These are phyloP conservation scores for Primulina eburnea DNA, from an alignment of 257 asterid genomes.

Conservation along the genomic window DNA sequence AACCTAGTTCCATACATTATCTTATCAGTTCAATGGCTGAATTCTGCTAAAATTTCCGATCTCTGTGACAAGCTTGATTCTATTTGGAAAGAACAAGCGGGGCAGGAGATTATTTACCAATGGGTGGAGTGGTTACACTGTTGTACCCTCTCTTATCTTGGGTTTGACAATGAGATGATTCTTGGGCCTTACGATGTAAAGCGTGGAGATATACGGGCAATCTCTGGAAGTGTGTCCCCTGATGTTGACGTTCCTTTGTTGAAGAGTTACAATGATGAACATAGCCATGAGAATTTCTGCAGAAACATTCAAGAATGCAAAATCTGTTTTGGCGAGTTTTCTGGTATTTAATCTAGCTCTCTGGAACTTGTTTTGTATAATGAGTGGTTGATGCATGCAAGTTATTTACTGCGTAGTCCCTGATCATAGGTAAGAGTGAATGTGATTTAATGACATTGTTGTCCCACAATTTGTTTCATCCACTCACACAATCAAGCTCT, in stretches of 20 bases:
- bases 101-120: conserved; percentile 79
- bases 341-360: conserved; percentile 46
- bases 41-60: conserved; percentile 47
- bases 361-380: neutral
- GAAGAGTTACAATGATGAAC: conserved; percentile 73
- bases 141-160: conserved; percentile 66
- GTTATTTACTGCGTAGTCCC: neutral
- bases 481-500: conserved; percentile 6
- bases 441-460: neutral
- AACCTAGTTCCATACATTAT: conserved; percentile 60
- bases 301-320: conserved; percentile 70
- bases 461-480: conserved; percentile 3
- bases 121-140: conserved; percentile 85
- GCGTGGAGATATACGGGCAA: conserved; percentile 61
- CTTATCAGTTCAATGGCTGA: conserved; percentile 69
- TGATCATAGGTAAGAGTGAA: conserved; percentile 11
- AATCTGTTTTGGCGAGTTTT: conserved; percentile 69
- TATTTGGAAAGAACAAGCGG: conserved; percentile 70
- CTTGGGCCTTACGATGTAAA: conserved; percentile 57
- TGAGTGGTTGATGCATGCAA: conserved; percentile 11
- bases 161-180: conserved; percentile 60
- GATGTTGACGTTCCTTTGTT: conserved; percentile 64
- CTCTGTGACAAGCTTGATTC: conserved; percentile 72
- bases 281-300: conserved; percentile 58
- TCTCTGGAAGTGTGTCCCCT: conserved; percentile 60